Percentiles rank a stretch among this genome's conserved stretches.
Conservation (phyloP, 2,329 filamentous ascomycete species). For the Fusarium torulosum region DNA sequence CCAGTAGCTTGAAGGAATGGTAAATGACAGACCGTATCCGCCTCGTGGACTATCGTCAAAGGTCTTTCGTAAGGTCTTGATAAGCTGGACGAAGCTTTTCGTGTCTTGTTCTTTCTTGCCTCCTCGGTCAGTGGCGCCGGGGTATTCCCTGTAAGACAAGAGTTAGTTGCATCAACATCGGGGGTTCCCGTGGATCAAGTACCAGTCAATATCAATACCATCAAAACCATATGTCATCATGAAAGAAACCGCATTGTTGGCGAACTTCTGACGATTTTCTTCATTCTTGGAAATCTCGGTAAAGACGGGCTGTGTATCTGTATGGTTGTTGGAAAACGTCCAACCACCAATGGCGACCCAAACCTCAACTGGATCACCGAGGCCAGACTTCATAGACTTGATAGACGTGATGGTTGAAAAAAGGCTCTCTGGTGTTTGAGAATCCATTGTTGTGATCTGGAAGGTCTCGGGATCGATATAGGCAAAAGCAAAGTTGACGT, state of each 20-base stretch:
- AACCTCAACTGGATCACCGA: not conserved
- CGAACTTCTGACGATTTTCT: not conserved
- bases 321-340: not conserved
- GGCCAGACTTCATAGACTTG: not conserved
- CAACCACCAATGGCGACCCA: not conserved
- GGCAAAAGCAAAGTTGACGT: not conserved
- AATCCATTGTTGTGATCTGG: not conserved
- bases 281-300: not conserved
- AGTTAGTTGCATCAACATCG: too few species aligned
- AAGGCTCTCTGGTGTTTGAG: not conserved
- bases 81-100: slow-evolving; percentile 26
- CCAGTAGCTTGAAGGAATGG: slow-evolving; percentile 48
- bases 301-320: too few species aligned
- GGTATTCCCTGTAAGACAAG: slow-evolving; percentile 39
- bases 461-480: not conserved
- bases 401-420: not conserved
- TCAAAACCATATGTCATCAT: slow-evolving; percentile 44
- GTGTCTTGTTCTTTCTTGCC: slow-evolving; percentile 17
- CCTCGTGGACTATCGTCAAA: not conserved
- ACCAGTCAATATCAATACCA: slow-evolving; percentile 49
- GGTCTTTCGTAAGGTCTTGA: not conserved
- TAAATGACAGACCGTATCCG: slow-evolving; percentile 34
- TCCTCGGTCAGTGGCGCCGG: slow-evolving; percentile 42
- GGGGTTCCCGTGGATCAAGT: not conserved
- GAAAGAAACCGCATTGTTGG: not conserved